A percentile compares a stretch with the other conserved stretches of the same genome.
phyloP scores from a whole-genome alignment of 2,329 filamentous ascomycete genomes.

The Dryadomyces quercivorus region DNA sequence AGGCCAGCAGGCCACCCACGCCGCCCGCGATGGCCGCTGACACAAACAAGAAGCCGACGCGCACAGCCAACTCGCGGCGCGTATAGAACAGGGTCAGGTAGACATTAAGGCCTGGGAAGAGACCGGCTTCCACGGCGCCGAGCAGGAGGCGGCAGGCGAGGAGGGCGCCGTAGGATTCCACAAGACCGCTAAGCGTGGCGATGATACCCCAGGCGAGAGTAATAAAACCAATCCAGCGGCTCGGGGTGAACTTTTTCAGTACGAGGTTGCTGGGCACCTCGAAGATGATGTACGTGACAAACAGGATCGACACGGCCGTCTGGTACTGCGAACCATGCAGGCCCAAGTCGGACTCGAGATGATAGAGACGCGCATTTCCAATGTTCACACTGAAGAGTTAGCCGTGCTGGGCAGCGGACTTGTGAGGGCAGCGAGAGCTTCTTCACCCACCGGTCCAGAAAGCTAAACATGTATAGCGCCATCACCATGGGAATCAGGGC shows the following conservation, averaged over 20 bases:
- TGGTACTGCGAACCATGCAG: slow-evolving; percentile 57
- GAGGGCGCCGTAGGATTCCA: slow-evolving; percentile 50
- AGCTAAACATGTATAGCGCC: slow-evolving; percentile 61
- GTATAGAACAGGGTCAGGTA: slow-evolving; percentile 70
- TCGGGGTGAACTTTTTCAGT: slow-evolving; percentile 49
- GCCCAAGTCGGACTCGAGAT: slow-evolving; percentile 48
- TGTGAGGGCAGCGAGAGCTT: neutral
- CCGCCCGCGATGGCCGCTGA: slow-evolving; percentile 60
- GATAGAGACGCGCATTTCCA: slow-evolving; percentile 55
- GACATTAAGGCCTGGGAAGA: slow-evolving; percentile 56
- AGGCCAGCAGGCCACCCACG: slow-evolving; percentile 60
- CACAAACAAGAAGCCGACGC: slow-evolving; percentile 63
- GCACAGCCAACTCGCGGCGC: slow-evolving; percentile 57
- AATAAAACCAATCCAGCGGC: slow-evolving; percentile 53
- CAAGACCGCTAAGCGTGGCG: slow-evolving; percentile 57
- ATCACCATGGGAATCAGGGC: slow-evolving; percentile 55
- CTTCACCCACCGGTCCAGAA: slow-evolving; percentile 51
- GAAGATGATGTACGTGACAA: slow-evolving; percentile 50
- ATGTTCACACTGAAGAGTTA: slow-evolving; percentile 42
- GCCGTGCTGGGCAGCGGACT: neutral
- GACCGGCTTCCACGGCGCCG: slow-evolving; percentile 54
- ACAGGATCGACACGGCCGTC: slow-evolving; percentile 52
- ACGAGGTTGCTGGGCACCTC: slow-evolving; percentile 55
- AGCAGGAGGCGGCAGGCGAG: slow-evolving; percentile 59
- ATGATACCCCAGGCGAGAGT: slow-evolving; percentile 53